Evolutionary conservation across 169 alveolate genomes (phyloP).

Genomic region (Babesia bigemina): DNA sequence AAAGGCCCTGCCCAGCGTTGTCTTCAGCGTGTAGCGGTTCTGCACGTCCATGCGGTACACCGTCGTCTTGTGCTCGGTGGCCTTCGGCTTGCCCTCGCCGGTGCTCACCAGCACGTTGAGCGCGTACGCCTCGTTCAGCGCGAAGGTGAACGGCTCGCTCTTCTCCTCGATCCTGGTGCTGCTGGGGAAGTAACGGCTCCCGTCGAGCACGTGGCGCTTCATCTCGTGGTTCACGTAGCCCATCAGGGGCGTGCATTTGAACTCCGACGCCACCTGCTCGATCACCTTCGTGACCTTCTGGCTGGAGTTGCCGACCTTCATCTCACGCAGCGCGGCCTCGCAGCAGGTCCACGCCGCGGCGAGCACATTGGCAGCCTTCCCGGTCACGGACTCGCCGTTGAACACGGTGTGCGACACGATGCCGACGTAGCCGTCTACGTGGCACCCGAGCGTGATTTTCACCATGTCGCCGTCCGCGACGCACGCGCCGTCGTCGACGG

Average conservation of each 20-base stretch:
- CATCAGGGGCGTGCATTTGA: constrained; percentile 85
- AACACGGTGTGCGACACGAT: constrained; percentile 86
- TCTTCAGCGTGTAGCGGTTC: constrained; percentile 90
- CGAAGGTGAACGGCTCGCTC: constrained; percentile 91
- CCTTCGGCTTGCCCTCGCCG: constrained; percentile 93
- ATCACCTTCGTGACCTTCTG: constrained; percentile 89
- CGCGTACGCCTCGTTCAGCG: constrained; percentile 91
- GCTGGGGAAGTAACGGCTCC: constrained; percentile 80
- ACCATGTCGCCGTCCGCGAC: constrained; percentile 67
- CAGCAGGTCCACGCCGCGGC: constrained; percentile 91
- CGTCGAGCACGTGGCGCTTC: constrained; percentile 93
- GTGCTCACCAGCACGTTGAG: constrained; percentile 91
- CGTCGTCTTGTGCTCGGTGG: constrained; percentile 90
- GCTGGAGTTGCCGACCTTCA: constrained; percentile 88
- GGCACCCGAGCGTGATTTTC: constrained; percentile 83
- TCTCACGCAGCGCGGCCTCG: constrained; percentile 91
- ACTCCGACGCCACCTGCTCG: constrained; percentile 86
- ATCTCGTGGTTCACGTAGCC: constrained; percentile 93
- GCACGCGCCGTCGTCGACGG: constrained; percentile 68
- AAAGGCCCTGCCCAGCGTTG: constrained; percentile 92
- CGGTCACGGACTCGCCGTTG: constrained; percentile 61
- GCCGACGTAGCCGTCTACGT: constrained; percentile 92
- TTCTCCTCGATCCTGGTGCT: constrained; percentile 90
- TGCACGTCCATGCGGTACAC: constrained; percentile 93
- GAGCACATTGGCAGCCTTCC: constrained; percentile 73